Percentiles rank a stretch among this genome's conserved stretches.
These are phyloP conservation scores for Naganishia sp. DNA, from an alignment of 1,284 basidiomycete species.

Conservation along the genomic window DNA sequence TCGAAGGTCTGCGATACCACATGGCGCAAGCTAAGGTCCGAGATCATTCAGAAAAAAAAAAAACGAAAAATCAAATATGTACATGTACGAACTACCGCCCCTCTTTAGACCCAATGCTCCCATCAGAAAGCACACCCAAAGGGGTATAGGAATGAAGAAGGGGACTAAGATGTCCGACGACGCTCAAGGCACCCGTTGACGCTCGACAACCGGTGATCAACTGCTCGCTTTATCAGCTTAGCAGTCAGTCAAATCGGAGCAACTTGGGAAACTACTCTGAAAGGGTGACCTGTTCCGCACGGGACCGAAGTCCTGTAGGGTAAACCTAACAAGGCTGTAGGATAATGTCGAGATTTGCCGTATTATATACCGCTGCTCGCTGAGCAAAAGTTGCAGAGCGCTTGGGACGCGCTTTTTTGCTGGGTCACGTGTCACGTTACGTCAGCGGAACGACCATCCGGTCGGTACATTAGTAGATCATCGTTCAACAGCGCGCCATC, in stretches of 20 bases:
- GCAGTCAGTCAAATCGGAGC: slow-evolving; percentile 29
- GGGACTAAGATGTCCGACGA: slow-evolving; percentile 29
- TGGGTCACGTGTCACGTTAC: slow-evolving; percentile 19
- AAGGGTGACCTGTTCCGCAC: slow-evolving; percentile 31
- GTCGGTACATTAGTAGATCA: not conserved
- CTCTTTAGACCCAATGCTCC: slow-evolving; percentile 29
- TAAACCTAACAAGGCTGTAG: not conserved
- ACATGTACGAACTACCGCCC: slow-evolving; percentile 31
- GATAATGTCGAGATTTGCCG: not conserved
- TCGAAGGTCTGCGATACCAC: too few relatives aligned
- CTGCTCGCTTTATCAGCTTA: slow-evolving; percentile 28
- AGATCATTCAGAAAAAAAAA: not conserved
- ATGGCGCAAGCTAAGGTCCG: too few relatives aligned
- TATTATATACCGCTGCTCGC: slow-evolving; percentile 11
- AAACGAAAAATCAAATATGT: not conserved
- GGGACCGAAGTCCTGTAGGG: slow-evolving; percentile 29
- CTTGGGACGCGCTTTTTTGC: slow-evolving; percentile 11
- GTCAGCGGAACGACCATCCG: slow-evolving; percentile 4
- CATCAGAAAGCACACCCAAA: slow-evolving; percentile 28
- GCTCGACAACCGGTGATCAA: slow-evolving; percentile 28
- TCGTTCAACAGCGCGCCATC: not conserved
- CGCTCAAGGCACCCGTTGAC: slow-evolving; percentile 30
- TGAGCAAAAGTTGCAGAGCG: slow-evolving; percentile 6
- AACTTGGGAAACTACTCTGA: slow-evolving; percentile 29
- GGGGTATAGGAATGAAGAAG: slow-evolving; percentile 18